Conservation (phyloP, 305 asterid genomes). For the Fraxinus velutina region DNA sequence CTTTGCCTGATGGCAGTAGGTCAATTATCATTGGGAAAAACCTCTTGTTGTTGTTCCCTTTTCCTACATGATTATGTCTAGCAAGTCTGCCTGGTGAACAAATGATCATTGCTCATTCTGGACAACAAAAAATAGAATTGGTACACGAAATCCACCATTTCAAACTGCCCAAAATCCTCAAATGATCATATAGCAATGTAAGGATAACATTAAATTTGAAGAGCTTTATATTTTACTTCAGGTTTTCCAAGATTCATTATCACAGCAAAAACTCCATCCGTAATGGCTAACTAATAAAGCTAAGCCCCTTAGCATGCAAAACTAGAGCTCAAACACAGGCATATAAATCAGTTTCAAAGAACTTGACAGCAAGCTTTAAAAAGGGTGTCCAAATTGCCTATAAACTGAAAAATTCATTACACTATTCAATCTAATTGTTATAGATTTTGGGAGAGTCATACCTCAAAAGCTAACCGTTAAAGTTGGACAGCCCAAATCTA, state of each 20-base stretch:
- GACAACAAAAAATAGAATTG: not conserved
- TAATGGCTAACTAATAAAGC: not conserved
- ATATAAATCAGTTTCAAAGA: not conserved
- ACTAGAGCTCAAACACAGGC: not conserved
- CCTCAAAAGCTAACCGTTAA: not conserved
- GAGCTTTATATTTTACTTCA: not conserved
- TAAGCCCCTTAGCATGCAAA: not conserved
- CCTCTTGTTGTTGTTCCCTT: not conserved
- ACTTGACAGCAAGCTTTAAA: not conserved
- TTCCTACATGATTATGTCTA: not conserved
- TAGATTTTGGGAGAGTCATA: not conserved
- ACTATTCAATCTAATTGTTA: not conserved
- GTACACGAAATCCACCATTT: not conserved
- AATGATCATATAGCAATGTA: not conserved
- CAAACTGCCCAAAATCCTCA: not conserved
- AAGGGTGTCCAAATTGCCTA: not conserved
- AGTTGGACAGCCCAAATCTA: not conserved
- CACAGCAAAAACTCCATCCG: not conserved
- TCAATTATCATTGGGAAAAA: conserved; percentile 29
- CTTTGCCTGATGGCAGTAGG: conserved; percentile 26
- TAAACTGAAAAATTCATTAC: not conserved
- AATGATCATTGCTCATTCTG: not conserved
- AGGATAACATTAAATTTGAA: not conserved
- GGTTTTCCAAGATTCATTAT: not conserved
- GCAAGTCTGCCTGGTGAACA: not conserved